phyloP scores from a whole-genome alignment of 176 grass and related monocot genomes.

The Aegilops bicornis region DNA sequence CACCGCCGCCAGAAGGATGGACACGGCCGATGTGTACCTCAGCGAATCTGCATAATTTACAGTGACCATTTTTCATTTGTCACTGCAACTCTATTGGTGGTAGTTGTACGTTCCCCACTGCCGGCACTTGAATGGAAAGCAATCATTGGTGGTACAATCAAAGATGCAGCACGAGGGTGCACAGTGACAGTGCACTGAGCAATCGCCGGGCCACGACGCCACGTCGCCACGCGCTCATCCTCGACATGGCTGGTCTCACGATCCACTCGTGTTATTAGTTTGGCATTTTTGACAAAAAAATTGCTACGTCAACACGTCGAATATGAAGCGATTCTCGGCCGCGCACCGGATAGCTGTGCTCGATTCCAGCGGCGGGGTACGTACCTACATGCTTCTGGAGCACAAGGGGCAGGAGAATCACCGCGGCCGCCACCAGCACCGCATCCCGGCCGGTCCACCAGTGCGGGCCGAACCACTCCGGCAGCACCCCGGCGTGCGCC shows the following conservation, averaged over 20 bases:
- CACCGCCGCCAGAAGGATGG: conserved; percentile 73
- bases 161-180: neutral
- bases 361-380: neutral
- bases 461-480: conserved; percentile 69
- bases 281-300: too few species aligned
- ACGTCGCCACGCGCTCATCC: neutral
- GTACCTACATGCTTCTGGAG: conserved; percentile 69
- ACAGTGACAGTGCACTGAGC: neutral
- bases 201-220: neutral
- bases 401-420: conserved; percentile 58
- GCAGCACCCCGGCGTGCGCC: conserved; percentile 48
- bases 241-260: neutral
- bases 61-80: neutral
- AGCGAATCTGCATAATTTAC: conserved; percentile 66
- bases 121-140: neutral
- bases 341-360: neutral
- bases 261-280: too few species aligned
- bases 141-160: neutral
- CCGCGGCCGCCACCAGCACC: conserved; percentile 43
- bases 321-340: neutral
- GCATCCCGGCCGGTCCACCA: conserved; percentile 77
- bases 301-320: too few species aligned
- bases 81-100: neutral
- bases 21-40: conserved; percentile 77
- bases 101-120: neutral